Conservation (phyloP, 495 filamentous ascomycete genomes). For the Sabuloglossum arenarium region DNA sequence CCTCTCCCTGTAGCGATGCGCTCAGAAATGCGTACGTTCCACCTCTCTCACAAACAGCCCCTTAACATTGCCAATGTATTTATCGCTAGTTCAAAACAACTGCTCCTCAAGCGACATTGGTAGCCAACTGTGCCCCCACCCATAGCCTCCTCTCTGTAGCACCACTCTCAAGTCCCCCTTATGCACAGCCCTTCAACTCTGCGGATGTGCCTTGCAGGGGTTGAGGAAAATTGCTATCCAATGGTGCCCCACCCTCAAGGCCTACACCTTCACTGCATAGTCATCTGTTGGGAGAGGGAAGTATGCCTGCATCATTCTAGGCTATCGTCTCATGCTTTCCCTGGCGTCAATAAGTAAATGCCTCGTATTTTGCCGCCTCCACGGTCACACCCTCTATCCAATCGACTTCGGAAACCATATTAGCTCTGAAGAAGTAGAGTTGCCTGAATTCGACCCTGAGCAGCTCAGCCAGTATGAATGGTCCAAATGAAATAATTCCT, state of each 20-base stretch:
- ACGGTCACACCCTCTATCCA: background rate
- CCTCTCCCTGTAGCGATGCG: background rate
- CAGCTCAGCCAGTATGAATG: background rate
- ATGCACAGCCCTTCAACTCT: background rate
- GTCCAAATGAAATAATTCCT: background rate
- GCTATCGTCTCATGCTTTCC: no score
- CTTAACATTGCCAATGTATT: no score
- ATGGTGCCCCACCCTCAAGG: background rate
- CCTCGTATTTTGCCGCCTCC: background rate
- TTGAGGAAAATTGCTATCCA: background rate
- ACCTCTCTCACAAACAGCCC: no score
- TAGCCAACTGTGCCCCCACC: background rate
- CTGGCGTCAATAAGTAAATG: no score
- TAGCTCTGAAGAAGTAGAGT: background rate
- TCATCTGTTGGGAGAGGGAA: no score
- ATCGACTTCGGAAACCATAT: background rate
- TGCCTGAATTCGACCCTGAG: background rate
- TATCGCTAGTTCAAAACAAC: background rate
- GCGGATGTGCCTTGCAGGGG: background rate
- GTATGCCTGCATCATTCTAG: no score
- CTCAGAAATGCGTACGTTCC: background rate
- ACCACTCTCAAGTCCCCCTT: background rate
- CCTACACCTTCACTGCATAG: no score
- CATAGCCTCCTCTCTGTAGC: background rate
- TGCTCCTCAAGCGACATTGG: background rate